Evolutionary conservation across 202 grass and related monocot genomes (phyloP).

Genomic region (Panicum hallii): DNA sequence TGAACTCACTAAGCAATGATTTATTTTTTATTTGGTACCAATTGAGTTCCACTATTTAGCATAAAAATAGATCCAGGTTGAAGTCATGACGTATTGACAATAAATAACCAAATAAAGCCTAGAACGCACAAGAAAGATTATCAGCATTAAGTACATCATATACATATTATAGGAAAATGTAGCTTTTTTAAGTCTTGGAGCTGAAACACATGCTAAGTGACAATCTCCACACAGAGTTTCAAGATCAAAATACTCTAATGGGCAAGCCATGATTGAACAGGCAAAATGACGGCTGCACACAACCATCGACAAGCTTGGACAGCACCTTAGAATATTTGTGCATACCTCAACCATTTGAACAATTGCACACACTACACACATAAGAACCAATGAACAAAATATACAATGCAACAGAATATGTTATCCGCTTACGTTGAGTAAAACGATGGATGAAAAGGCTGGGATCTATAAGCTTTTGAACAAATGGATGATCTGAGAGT

Average conservation of each 20-base stretch:
- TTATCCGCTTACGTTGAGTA: conserved; percentile 79
- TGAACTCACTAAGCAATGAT: neutral
- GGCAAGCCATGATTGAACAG: neutral
- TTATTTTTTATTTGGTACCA: neutral
- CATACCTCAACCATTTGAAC: neutral
- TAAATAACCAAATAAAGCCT: neutral
- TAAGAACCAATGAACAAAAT: neutral
- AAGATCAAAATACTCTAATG: neutral
- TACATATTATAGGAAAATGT: neutral
- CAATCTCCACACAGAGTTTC: neutral
- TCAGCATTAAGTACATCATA: too few species aligned
- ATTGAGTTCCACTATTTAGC: neutral
- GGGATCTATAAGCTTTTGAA: conserved; percentile 89
- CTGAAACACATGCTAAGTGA: neutral
- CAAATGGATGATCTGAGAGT: conserved; percentile 75
- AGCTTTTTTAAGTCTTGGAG: neutral
- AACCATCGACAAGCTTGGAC: neutral
- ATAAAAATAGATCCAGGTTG: neutral
- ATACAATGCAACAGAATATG: conserved; percentile 28
- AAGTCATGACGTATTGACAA: neutral
- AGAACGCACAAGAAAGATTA: neutral
- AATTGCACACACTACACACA: conserved; percentile 1
- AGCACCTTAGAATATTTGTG: neutral
- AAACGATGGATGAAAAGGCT: conserved; percentile 98
- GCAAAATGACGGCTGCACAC: neutral